Base-by-base conservation (phyloP, 176 grass and related monocot species). In the Aegilops longissima region DNA sequence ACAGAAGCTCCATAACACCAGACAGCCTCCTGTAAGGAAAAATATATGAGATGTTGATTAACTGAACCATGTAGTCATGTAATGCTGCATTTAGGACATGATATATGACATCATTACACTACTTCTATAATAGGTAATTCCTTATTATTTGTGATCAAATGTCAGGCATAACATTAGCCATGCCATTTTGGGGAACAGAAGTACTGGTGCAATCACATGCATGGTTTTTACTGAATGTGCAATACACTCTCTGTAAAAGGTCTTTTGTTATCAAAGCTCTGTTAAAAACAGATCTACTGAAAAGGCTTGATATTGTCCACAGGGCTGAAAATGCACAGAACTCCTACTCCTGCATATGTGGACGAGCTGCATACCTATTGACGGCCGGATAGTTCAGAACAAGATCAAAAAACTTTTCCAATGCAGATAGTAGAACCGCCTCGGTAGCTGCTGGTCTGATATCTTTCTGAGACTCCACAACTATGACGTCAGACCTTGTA, bases 391-490 rank as follows among this genome's bases (percentile, higher is more conserved):
- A 86, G 76, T 96, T 91, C 65, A 96, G 78, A 79, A 94, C 86
- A 23, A 98, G 63, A 9, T 91, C 74, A 4, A 98, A 98, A 31
- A 98, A 76, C 45, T 84, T 98, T 87, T 98, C 90, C 84, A 98
- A 56, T 4, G 93, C 88, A 12, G 87, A 87, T 64, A 95, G 78
- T 66, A 98, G 84, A 88, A 94, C 78, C 38, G 86, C 86, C 77
- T 98, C 96, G 0, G 78, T 61, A 44, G 84, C 82, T 84, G 86
- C 90, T 10, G 92, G 90, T 65, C 91, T 95, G 4, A 82, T 66
- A 79, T 86, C 79, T 40, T 21, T 70, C 12, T 86, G 80, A 18
- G 88, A 92, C 17, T 88, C 88, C 84, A 93, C 61, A 80, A 90
- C 86, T 29, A 91, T 8, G 2, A 82, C 62, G 20, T 89, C 90